Evolutionary conservation across 306 rosid genomes (phyloP).

Genomic region (Prunus fruticosa): DNA sequence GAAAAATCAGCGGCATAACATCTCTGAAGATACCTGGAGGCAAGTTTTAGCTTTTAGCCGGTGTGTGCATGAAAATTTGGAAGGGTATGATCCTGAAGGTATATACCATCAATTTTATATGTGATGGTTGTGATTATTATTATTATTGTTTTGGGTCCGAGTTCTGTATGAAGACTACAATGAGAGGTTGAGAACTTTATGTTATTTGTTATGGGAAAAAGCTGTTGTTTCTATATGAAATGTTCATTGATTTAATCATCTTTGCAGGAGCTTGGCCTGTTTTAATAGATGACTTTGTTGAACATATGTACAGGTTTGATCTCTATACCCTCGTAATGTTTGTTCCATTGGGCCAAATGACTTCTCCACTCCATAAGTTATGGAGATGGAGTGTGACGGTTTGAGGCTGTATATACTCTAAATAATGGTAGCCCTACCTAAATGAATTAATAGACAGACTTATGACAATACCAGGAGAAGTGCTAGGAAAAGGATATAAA

Average conservation of each 20-base stretch:
- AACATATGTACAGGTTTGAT: conserved; percentile 92
- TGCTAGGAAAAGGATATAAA: background rate
- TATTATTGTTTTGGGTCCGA: background rate
- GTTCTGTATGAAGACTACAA: background rate
- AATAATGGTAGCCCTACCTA: background rate
- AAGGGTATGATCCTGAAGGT: conserved; percentile 98
- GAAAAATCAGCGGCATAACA: conserved; percentile 93
- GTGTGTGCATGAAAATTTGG: conserved; percentile 81
- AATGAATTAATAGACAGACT: background rate
- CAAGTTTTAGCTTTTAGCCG: conserved; percentile 95
- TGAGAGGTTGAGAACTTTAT: background rate
- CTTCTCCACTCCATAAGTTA: background rate
- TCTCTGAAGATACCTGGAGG: conserved; percentile 95
- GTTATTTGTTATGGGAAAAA: background rate
- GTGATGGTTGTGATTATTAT: background rate
- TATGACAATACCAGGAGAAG: background rate
- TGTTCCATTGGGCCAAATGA: background rate
- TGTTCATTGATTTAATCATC: conserved; percentile 4
- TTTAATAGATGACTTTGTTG: conserved; percentile 91
- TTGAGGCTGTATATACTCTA: background rate
- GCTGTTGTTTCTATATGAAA: background rate
- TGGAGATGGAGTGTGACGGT: background rate
- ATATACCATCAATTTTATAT: conserved; percentile 19
- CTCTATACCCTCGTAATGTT: conserved; percentile 18
- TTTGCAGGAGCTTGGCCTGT: conserved; percentile 99